These are phyloP conservation scores for Veloporphyrellus conicus DNA, from an alignment of 1,284 basidiomycete genomes.

Conservation along the genomic window DNA sequence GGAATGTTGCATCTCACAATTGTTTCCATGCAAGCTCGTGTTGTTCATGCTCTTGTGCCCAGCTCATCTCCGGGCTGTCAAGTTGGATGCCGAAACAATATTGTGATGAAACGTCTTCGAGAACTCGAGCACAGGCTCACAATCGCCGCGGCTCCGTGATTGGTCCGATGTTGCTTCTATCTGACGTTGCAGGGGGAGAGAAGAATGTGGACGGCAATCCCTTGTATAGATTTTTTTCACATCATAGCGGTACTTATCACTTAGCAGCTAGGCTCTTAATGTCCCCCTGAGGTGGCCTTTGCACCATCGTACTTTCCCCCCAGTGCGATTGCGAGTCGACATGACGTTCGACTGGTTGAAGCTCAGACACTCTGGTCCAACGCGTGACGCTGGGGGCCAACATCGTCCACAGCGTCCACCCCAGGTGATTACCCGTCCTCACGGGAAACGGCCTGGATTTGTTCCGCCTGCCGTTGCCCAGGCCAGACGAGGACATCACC, in stretches of 20 bases:
- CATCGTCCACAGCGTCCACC: slow-evolving; percentile 16
- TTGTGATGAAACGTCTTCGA: slow-evolving; percentile 32
- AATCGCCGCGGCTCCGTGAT: slow-evolving; percentile 28
- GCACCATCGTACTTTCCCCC: slow-evolving; percentile 9
- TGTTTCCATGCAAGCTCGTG: slow-evolving; percentile 17
- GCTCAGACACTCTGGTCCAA: slow-evolving; percentile 19
- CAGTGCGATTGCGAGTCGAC: slow-evolving; percentile 7
- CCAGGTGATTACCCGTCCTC: slow-evolving; percentile 13
- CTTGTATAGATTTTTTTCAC: slow-evolving; percentile 26
- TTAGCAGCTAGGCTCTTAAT: slow-evolving; percentile 29
- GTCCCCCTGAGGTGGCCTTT: slow-evolving; percentile 14
- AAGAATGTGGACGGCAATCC: slow-evolving; percentile 26
- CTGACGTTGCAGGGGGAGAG: slow-evolving; percentile 25
- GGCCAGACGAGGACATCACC: slow-evolving; percentile 21
- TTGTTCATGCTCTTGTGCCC: slow-evolving; percentile 10
- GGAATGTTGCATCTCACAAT: slow-evolving; percentile 19
- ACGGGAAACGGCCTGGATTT: slow-evolving; percentile 20
- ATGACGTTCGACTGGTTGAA: slow-evolving; percentile 32
- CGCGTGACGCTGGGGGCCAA: slow-evolving; percentile 18
- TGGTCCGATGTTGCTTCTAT: slow-evolving; percentile 29
- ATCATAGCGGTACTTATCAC: slow-evolving; percentile 29
- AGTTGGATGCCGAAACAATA: slow-evolving; percentile 19
- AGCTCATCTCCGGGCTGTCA: slow-evolving; percentile 30
- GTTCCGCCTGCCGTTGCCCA: slow-evolving; percentile 19
- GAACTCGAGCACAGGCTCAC: slow-evolving; percentile 22